Evolutionary conservation across 306 rosid genomes (phyloP), one percentile per base, ranked within the genome.

Genomic region (Inga leiocalycina): DNA sequence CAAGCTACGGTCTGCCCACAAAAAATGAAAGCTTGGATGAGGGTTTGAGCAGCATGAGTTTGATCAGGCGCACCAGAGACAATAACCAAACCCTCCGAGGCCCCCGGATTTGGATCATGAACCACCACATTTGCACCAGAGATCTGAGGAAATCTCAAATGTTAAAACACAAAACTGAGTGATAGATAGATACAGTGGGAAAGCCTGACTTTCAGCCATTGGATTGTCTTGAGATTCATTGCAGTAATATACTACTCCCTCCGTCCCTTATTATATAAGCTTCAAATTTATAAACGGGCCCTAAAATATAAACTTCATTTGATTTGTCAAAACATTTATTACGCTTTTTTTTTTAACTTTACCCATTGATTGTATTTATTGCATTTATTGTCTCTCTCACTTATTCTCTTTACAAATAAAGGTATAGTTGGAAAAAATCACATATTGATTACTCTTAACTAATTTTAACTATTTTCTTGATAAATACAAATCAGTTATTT

Each of bases 11-110:
- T 80, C 80, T 83, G 91, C 71, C 97, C 95, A 39, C 90, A 87
- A 74, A 94, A 81, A 75, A 94, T 92, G 92, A 94, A 94, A 75
- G 90, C 98, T n/a, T 94, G 98, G 82, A 92, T 88, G 43, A 94
- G 98, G 82, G 91, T 82, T 75, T 92, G 97, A 43, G 98, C 95
- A 81, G 86, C 85, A 24, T 85, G 91, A 56, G 85, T 88, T 87
- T 91, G 94, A 71, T 84, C 91, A 1, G 91, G 89, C 30, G 87
- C 68, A 80, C 98, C 98, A 6, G 91, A 86, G 67, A 92, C 84
- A 17, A 71, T 75, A 59, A 89, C 93, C 78, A 81, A 48, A 59
- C 90, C 92, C 84, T 92, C 97, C 3, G 80, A 41, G 3, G 88
- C 93, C 74, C 93, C 94, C 6, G 90, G 91, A 49, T 90, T 90